Base-by-base conservation (phyloP, 1,139 yeast species). In the Zygosaccharomyces pseudobailii region DNA sequence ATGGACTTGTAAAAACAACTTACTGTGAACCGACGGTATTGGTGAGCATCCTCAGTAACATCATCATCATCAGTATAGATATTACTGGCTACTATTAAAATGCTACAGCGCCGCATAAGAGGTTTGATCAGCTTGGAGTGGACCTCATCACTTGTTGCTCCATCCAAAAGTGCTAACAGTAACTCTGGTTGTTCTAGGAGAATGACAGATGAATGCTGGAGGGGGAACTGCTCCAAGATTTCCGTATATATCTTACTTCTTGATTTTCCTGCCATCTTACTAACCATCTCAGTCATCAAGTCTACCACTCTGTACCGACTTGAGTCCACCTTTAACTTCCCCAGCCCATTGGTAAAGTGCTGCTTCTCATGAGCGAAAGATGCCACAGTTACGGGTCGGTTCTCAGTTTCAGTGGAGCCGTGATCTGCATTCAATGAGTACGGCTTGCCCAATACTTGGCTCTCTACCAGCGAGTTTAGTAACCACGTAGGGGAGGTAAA, bases 401-500 rank as follows among this genome's bases (percentile, higher is more conserved):
- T 38, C 21, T 9, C 25, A 8, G 28, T 24, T 5, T 7, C 8
- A 9, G 38, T 19, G 4, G 30, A 6, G 6, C 24, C 36, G 9
- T 30, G 39, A 2, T 9, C 34, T n/a, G 52, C 47, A 36, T 61
- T 62, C 36, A 62, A 42, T 3, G 65, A 59, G 9, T 37, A 28
- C 9, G 67, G 58, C 13, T 38, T 39, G 3, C 66, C 67, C 28
- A 49, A 63, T 4, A 68, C 36, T 6, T 58, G 52, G 6, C 67
- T 57, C 45, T 71, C 74, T 9, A 71, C 55, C 6, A 73, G 50
- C 4, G 68, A 60, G 47, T 65, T 75, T 5, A 78, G 61, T 30
- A 86, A 68, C 95, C 95, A 87, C 4, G 78, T 63, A 1, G 94
- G 82, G 19, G 80, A 73, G 0, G 88, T 83, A 0, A 87, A 84